Base-by-base conservation (phyloP, 2,329 filamentous ascomycete genomes). In the Calonectria pauciramosa region DNA sequence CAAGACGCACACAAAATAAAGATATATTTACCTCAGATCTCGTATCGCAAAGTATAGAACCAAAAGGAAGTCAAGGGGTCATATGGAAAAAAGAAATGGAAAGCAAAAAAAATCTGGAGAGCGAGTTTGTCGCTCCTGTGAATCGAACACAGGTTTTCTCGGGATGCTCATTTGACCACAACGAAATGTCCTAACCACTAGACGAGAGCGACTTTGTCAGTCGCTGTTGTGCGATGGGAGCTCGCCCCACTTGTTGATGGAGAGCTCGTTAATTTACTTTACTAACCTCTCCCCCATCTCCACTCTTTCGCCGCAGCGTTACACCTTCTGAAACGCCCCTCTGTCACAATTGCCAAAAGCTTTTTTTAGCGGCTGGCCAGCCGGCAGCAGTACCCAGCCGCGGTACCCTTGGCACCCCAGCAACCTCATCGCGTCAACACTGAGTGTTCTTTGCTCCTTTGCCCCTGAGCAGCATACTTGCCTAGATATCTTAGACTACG, bases 131-230 rank as follows among this genome's bases (percentile, higher is more conserved):
- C 56, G 56, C 56, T 63, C 56, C 56, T 63, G 56, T 63, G 72
- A 74, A 56, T 74, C 68, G 72, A 74, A 74, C 72, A 51, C 47
- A 56, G 30, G 72, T 74, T 74, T 74, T 59, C 71, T 70, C 67
- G 56, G 71, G 9, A 44, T 73, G 56, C 56, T 63, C 56, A 63
- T 28, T 66, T 44, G 44, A 68, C 68, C 68, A 72, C 65, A 74
- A 74, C 66, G 67, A 70, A 68, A 60, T 73, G 63, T 73, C 67
- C 71, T 73, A 67, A 73, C 71, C 71, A 64, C 71, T 73, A 73
- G 67, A 73, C 63, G 71, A 73, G 44, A 28, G 44, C 36, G 47
- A 16, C 32, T 18, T 28, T 0, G 26, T 51, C 54, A 41, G 44
- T n/a, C 32, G 34, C 23, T 59, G 32, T 59, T 69, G 16, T 47